Evolutionary conservation across 2,329 filamentous ascomycete species (phyloP).

Genomic region (Penicillium sclerotigenum): DNA sequence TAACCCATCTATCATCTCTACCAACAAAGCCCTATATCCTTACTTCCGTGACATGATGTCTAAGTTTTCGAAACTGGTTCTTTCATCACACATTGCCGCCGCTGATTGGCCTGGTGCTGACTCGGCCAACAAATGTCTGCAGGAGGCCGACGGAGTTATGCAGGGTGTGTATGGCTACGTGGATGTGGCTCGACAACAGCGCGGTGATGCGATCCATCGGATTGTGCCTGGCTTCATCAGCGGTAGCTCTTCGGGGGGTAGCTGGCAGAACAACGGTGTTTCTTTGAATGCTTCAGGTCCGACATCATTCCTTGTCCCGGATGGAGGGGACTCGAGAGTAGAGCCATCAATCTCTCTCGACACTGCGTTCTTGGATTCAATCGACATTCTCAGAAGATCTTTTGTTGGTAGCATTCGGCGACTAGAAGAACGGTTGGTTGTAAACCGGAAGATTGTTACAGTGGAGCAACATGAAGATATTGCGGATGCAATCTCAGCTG

Average conservation of each 20-base stretch:
- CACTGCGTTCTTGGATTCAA: slow-evolving; percentile 69
- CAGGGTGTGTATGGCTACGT: slow-evolving; percentile 95
- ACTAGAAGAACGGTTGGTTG: slow-evolving; percentile 75
- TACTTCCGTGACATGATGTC: slow-evolving; percentile 99
- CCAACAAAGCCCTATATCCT: slow-evolving; percentile 93
- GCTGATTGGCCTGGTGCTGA: slow-evolving; percentile 94
- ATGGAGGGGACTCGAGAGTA: slow-evolving; percentile 69
- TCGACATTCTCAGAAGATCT: slow-evolving; percentile 82
- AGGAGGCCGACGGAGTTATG: slow-evolving; percentile 95
- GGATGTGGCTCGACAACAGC: slow-evolving; percentile 87
- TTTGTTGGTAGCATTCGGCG: slow-evolving; percentile 82
- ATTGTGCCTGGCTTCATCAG: slow-evolving; percentile 90
- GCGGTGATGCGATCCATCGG: slow-evolving; percentile 89
- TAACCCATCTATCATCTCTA: slow-evolving; percentile 98
- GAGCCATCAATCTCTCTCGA: slow-evolving; percentile 76
- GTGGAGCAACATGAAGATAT: slow-evolving; percentile 73
- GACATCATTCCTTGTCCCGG: slow-evolving; percentile 74
- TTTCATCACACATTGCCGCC: slow-evolving; percentile 95
- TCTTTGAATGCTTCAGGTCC: slow-evolving; percentile 62
- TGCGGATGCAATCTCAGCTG: slow-evolving; percentile 75
- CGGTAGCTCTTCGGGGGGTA: slow-evolving; percentile 77
- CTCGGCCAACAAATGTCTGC: slow-evolving; percentile 89
- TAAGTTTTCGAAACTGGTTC: slow-evolving; percentile 96
- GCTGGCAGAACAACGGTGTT: slow-evolving; percentile 71
- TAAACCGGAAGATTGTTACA: slow-evolving; percentile 78